Base-by-base conservation (phyloP, 768 basidiomycete species). In the Leccinum broughii region DNA sequence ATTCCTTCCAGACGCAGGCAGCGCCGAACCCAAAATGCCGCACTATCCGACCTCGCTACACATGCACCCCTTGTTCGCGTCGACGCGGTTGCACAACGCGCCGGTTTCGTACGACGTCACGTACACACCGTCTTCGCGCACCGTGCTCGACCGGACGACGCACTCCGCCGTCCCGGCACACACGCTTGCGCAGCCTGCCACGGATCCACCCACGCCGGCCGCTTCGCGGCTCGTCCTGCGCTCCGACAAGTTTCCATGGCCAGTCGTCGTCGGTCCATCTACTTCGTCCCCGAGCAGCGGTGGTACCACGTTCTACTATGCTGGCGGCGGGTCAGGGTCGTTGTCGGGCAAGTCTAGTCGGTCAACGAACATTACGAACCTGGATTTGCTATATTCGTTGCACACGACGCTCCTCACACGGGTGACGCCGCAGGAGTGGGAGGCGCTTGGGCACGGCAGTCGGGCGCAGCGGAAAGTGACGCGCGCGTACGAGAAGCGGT, bases 401-500 rank as follows among this genome's bases (percentile, higher is more conserved):
- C 83, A 90, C 63, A 76, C 76, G 15, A 82, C 85, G 4, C 80
- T 89, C 48, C 70, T 80, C 51, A 72, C 75, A 15, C 80, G 83
- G n/a, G 80, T 88, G 7, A 86, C 85, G 11, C 80, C 81, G 4
- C 80, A 82, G 56, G 88, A 90, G 64, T 90, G 88, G 88, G 81
- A 82, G 52, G 72, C 77, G 0, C 77, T 89, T 5, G 85, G 85
- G 0, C 75, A 80, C 53, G 80, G 81, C 13, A 83, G 82, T 64
- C 78, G 80, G 3, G 77, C 78, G 26, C 87, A 89, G 68, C 80
- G 85, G 53, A 83, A 81, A 62, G 80, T 85, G 17, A 79, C 85
- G 17, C 77, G 77, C 28, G 85, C 86, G 35, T 89, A 88, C 65
- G 83, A 88, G 69, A 78, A 79, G 62, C 76, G 88, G 34, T 89